A percentile compares a stretch with the other conserved stretches of the same genome.
These are phyloP conservation scores for Lipomyces kockii DNA, from an alignment of 805 yeast genomes.

Conservation along the genomic window DNA sequence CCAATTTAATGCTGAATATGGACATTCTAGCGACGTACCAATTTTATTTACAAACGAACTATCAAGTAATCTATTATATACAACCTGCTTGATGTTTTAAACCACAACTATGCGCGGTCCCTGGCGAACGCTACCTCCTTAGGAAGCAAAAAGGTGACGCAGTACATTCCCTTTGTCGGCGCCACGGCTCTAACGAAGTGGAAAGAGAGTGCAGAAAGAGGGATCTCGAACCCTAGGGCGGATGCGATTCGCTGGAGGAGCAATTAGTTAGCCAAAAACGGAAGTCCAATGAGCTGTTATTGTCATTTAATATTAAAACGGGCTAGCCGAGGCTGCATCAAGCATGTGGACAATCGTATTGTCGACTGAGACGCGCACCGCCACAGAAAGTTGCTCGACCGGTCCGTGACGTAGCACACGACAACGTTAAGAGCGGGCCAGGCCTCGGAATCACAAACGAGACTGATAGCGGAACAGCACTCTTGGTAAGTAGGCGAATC, in stretches of 20 bases:
- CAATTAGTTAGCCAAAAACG: not conserved
- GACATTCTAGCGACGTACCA: not conserved
- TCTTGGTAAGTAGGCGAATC: too few relatives aligned
- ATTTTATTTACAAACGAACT: not conserved
- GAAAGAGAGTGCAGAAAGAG: slow-evolving; percentile 57
- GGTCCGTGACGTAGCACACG: too few relatives aligned
- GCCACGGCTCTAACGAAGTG: slow-evolving; percentile 93
- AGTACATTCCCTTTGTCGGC: slow-evolving; percentile 95
- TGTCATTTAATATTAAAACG: not conserved
- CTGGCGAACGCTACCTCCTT: slow-evolving; percentile 46
- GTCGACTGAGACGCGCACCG: not conserved
- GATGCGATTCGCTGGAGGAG: slow-evolving; percentile 42
- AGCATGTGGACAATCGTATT: not conserved
- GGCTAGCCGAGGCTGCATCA: not conserved
- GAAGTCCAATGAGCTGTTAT: not conserved
- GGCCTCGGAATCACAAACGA: too few relatives aligned
- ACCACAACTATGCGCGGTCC: not conserved
- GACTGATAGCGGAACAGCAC: too few relatives aligned
- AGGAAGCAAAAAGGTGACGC: slow-evolving; percentile 75
- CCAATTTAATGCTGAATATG: not conserved
- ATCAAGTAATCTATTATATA: not conserved
- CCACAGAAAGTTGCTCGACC: too few relatives aligned
- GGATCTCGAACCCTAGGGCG: slow-evolving; percentile 53
- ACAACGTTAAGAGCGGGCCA: too few relatives aligned
- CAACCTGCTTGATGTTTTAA: not conserved